Percentiles rank a stretch among this genome's conserved stretches.
phyloP scores from a whole-genome alignment of 2,329 filamentous ascomycete genomes.

The Fusarium chlamydosporum region DNA sequence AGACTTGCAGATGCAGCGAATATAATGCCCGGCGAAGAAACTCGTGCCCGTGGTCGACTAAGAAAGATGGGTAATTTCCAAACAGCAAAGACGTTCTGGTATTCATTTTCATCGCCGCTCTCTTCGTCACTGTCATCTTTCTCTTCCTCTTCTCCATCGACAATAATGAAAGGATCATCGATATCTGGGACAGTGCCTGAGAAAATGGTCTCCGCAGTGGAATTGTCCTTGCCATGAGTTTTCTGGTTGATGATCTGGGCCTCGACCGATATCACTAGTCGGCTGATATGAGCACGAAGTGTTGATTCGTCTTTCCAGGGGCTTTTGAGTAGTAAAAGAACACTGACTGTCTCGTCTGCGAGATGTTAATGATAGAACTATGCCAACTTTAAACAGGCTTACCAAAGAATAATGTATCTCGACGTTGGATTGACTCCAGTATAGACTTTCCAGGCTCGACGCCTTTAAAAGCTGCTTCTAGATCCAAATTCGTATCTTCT shows the following conservation, averaged over 20 bases:
- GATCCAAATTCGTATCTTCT: conserved; percentile 66
- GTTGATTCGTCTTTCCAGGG: conserved; percentile 70
- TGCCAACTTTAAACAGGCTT: conserved; percentile 57
- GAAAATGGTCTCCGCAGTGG: conserved; percentile 72
- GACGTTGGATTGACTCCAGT: conserved; percentile 71
- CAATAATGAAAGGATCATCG: conserved; percentile 65
- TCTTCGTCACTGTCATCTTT: conserved; percentile 54
- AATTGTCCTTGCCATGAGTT: conserved; percentile 62
- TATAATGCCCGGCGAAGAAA: conserved; percentile 75
- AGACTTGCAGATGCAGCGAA: conserved; percentile 74
- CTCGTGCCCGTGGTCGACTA: conserved; percentile 71
- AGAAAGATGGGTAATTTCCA: conserved; percentile 74
- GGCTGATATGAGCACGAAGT: conserved; percentile 71
- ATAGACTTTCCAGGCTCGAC: conserved; percentile 61
- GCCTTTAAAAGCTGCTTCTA: conserved; percentile 66
- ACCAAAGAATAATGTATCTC: conserved; percentile 81
- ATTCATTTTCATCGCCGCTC: conserved; percentile 36
- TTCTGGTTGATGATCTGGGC: conserved; percentile 73
- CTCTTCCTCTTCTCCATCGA: conserved; percentile 57
- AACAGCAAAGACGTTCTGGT: conserved; percentile 65
- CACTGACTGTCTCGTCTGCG: conserved; percentile 78
- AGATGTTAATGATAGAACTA: conserved; percentile 48
- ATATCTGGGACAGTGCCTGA: conserved; percentile 66
- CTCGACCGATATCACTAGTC: conserved; percentile 77
- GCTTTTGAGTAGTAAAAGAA: conserved; percentile 77